A percentile compares a stretch with the other conserved stretches of the same genome.
Conservation (phyloP, 768 basidiomycete species). For the Termitomyces bulborhizus region DNA sequence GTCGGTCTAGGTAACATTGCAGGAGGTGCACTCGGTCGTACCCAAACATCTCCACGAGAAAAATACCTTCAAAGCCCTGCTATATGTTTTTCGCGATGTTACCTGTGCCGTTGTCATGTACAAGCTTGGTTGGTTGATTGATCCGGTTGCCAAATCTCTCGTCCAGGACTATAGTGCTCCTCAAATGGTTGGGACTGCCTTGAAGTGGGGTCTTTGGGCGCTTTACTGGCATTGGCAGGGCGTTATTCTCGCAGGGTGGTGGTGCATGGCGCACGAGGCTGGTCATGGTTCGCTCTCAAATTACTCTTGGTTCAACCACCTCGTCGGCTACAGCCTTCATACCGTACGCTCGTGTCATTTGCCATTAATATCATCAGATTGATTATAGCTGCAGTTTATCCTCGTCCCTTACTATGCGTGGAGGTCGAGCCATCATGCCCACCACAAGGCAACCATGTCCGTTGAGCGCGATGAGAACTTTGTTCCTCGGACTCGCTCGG, state of each 20-base stretch:
- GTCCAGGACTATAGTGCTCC: slow-evolving; percentile 18
- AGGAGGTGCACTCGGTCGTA: slow-evolving; percentile 44
- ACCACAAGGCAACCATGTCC: slow-evolving; percentile 57
- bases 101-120: slow-evolving; percentile 35
- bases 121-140: slow-evolving; percentile 41
- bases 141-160: slow-evolving; percentile 28
- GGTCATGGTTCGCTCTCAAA: slow-evolving; percentile 51
- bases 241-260: slow-evolving; percentile 51
- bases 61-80: slow-evolving; percentile 38
- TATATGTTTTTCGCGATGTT: slow-evolving; percentile 42
- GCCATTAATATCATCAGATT: not conserved
- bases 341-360: slow-evolving; percentile 23
- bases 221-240: slow-evolving; percentile 59
- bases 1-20: slow-evolving; percentile 33
- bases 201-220: slow-evolving; percentile 37
- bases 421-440: slow-evolving; percentile 43
- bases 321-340: slow-evolving; percentile 37
- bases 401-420: slow-evolving; percentile 64
- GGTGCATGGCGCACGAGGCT: slow-evolving; percentile 61
- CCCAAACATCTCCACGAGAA: slow-evolving; percentile 47
- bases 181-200: slow-evolving; percentile 16
- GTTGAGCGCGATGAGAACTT: slow-evolving; percentile 78
- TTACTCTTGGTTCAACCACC: slow-evolving; percentile 37
- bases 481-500: slow-evolving; percentile 45
- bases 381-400: slow-evolving; percentile 30